Base-by-base conservation (phyloP, 495 filamentous ascomycete genomes). In the Rusavskia elegans region DNA sequence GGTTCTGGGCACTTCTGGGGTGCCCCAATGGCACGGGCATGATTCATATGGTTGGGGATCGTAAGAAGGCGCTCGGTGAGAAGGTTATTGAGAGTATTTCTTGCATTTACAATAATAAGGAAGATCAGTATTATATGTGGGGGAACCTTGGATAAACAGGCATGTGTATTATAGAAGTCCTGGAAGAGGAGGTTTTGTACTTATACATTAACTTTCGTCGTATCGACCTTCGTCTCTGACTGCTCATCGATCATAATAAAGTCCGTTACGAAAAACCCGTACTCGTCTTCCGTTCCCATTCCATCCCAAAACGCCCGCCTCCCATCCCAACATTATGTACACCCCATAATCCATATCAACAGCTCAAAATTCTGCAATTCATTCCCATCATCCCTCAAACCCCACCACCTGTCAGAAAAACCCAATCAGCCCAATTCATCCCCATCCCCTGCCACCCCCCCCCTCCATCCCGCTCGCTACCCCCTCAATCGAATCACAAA, bases 121-220 rank as follows among this genome's bases (percentile, higher is more conserved):
- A 37, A 19, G 48, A 17, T 36, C 38, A 51, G 35, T 51, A 51
- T 51, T 38, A 35, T 41, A 51, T 51, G 49, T 51, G 49, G 49
- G 49, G 32, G n/a, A 51, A 35, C 25, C 39, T 41, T 21, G 49
- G 20, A 17, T 51, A 23, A 41, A 13, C 5, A 14, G 36, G 2
- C 37, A 27, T 27, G 0, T 3, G n/a, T n/a, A n/a, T n/a, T n/a
- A n/a, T n/a, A n/a, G 5, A 27, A 27, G 25, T 27, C 25, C 25
- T 6, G 25, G 4, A 3, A 4, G n/a, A n/a, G n/a, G n/a, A n/a
- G n/a, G n/a, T n/a, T n/a, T 3, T 27, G 25, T 27, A 27, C 7
- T 5, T 27, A 27, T 6, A 27, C 25, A 27, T 2, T 1, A 27
- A 0, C 4, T 27, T 5, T 27, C 25, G 4, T 6, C 25, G 37